A percentile compares a stretch with the other conserved stretches of the same genome.
These are phyloP conservation scores for Lepidopterella palustris DNA, from an alignment of 495 filamentous ascomycete species.

Conservation along the genomic window DNA sequence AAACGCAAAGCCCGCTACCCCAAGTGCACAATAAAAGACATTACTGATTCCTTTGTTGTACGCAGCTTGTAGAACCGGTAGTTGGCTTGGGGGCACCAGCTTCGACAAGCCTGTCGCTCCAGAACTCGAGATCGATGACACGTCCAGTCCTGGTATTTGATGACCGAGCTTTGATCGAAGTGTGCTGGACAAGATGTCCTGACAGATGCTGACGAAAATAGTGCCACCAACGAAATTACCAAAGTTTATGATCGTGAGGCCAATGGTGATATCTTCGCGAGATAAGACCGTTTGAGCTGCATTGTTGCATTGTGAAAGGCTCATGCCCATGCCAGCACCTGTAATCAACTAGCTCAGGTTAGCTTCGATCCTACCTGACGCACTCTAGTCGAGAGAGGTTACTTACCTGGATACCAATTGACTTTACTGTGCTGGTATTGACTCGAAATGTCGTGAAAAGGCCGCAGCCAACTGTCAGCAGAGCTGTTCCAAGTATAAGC, in stretches of 20 bases:
- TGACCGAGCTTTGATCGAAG: constrained; percentile 35
- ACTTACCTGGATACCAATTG: constrained; percentile 70
- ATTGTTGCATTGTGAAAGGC: constrained; percentile 54
- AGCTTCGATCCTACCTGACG: constrained; percentile 34
- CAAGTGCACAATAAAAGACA: constrained; percentile 12
- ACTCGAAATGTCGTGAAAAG: constrained; percentile 58
- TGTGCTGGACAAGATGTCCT: constrained; percentile 35
- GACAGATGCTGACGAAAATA: constrained; percentile 7
- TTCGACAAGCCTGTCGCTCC: constrained; percentile 13
- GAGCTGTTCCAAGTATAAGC: constrained; percentile 53
- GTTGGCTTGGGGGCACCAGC: constrained; percentile 1
- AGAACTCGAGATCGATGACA: constrained; percentile 1
- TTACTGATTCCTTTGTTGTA: constrained; percentile 11
- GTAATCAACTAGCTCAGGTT: background rate
- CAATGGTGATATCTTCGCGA: constrained; percentile 1
- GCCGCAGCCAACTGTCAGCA: constrained; percentile 62
- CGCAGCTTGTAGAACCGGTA: constrained; percentile 1
- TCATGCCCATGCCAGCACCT: background rate
- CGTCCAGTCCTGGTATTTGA: constrained; percentile 31
- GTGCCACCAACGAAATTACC: constrained; percentile 9
- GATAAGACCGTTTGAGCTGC: constrained; percentile 3
- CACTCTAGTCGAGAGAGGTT: constrained; percentile 58
- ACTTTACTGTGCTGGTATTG: constrained; percentile 46
- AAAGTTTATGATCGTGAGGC: constrained; percentile 11
- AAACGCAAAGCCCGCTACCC: background rate